These are phyloP conservation scores for Phytophthora brassicae DNA, from an alignment of 352 stramenopile genomes.

Conservation along the genomic window DNA sequence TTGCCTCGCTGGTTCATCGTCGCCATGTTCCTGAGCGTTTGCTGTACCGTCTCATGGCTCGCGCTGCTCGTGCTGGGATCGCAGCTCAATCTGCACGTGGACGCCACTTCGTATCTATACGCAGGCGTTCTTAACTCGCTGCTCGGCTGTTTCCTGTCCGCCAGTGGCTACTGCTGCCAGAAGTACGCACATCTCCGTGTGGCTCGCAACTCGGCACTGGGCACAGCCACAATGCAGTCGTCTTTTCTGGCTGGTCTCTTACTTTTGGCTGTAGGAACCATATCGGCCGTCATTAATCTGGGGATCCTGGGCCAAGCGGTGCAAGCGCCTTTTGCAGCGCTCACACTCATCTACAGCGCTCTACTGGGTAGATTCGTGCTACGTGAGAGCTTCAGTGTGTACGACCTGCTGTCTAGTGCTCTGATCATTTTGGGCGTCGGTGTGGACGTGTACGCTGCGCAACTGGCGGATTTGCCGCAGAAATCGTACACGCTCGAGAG, in stretches of 20 bases:
- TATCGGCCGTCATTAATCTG: slow-evolving; percentile 73
- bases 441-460: slow-evolving; percentile 61
- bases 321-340: slow-evolving; percentile 75
- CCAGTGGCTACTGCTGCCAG: slow-evolving; percentile 81
- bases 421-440: slow-evolving; percentile 67
- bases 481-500: slow-evolving; percentile 62
- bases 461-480: slow-evolving; percentile 43
- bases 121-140: slow-evolving; percentile 74
- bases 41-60: slow-evolving; percentile 52
- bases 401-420: slow-evolving; percentile 57
- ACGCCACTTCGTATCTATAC: slow-evolving; percentile 51
- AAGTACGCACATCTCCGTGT: slow-evolving; percentile 71
- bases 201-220: slow-evolving; percentile 45
- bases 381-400: slow-evolving; percentile 47
- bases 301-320: slow-evolving; percentile 75
- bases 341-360: slow-evolving; percentile 81
- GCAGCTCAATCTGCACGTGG: no score
- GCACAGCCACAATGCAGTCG: slow-evolving; percentile 62
- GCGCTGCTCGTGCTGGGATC: slow-evolving; percentile 45
- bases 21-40: slow-evolving; percentile 41
- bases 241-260: slow-evolving; percentile 59
- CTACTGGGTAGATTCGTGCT: slow-evolving; percentile 69
- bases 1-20: slow-evolving; percentile 64
- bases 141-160: slow-evolving; percentile 73
- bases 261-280: slow-evolving; percentile 60